Evolutionary conservation across 179 eudicot species (phyloP).

Genomic region (Sideroxylon spinosum): DNA sequence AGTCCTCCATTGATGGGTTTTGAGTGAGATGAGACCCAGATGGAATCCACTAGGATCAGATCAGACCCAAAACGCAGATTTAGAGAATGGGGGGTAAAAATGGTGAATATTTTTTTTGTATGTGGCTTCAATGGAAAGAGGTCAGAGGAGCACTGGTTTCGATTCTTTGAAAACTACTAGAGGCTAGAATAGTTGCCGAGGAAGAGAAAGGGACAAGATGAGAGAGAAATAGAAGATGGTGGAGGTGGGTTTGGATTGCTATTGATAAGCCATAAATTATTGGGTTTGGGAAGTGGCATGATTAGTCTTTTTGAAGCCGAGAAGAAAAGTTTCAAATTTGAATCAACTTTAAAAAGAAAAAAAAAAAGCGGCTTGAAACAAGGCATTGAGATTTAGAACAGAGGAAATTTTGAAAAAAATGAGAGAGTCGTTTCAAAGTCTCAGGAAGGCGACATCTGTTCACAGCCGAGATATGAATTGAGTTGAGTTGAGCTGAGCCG

Average conservation of each 20-base stretch:
- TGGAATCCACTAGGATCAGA: constrained; percentile 10
- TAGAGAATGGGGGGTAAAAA: background rate
- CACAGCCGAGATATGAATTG: too few species aligned
- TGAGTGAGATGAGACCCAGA: background rate
- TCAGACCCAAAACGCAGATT: constrained; percentile 3
- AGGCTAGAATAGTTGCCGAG: background rate
- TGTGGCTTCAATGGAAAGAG: background rate
- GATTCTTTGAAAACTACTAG: background rate
- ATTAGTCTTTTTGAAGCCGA: background rate
- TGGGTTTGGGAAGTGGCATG: background rate
- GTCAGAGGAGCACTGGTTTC: background rate
- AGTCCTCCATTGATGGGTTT: constrained; percentile 12
- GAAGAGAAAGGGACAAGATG: background rate
- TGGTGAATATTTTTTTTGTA: background rate
- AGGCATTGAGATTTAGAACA: background rate
- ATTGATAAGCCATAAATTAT: too few species aligned
- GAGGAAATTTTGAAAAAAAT: background rate
- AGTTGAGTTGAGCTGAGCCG: too few species aligned
- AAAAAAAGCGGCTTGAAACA: constrained; percentile 9
- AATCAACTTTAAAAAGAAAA: background rate
- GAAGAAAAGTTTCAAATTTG: constrained; percentile 1
- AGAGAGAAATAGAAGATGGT: background rate
- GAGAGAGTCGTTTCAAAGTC: too few species aligned
- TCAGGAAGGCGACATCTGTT: too few species aligned
- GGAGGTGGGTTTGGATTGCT: too few species aligned